Evolutionary conservation across 495 filamentous ascomycete genomes (phyloP).

Genomic region (Daldinia decipiens): DNA sequence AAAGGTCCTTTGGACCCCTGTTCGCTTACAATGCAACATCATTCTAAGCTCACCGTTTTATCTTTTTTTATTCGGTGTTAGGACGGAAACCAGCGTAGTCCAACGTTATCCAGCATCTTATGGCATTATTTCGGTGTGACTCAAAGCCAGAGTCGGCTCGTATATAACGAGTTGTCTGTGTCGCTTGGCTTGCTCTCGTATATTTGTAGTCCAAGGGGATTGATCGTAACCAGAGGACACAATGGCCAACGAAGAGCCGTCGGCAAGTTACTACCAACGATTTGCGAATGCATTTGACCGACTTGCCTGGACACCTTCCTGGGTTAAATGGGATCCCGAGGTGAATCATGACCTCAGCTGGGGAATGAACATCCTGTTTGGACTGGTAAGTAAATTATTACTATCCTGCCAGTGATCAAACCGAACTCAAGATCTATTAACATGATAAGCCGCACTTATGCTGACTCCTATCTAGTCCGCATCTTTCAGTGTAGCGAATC

Average conservation of each 20-base stretch:
- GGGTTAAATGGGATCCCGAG: conserved; percentile 66
- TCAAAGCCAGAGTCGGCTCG: conserved; percentile 5
- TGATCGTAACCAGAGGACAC: neutral
- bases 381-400: conserved; percentile 47
- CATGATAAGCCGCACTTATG: conserved; percentile 31
- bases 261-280: neutral
- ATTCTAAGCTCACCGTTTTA: conserved; percentile 11
- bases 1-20: conserved; percentile 1
- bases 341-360: conserved; percentile 67
- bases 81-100: conserved; percentile 16
- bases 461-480: conserved; percentile 40
- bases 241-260: conserved; percentile 21
- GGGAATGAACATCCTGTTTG: conserved; percentile 69
- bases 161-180: conserved; percentile 13
- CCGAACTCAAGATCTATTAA: conserved; percentile 42
- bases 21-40: conserved; percentile 15
- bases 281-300: neutral
- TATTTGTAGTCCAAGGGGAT: neutral
- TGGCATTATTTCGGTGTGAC: conserved; percentile 19
- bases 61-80: conserved; percentile 7
- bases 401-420: neutral
- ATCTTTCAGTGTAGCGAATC: conserved; percentile 70
- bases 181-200: neutral
- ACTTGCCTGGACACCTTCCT: conserved; percentile 61
- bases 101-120: conserved; percentile 11